Conservation (phyloP, 2,329 filamentous ascomycete species). For the Cercospora sp. region DNA sequence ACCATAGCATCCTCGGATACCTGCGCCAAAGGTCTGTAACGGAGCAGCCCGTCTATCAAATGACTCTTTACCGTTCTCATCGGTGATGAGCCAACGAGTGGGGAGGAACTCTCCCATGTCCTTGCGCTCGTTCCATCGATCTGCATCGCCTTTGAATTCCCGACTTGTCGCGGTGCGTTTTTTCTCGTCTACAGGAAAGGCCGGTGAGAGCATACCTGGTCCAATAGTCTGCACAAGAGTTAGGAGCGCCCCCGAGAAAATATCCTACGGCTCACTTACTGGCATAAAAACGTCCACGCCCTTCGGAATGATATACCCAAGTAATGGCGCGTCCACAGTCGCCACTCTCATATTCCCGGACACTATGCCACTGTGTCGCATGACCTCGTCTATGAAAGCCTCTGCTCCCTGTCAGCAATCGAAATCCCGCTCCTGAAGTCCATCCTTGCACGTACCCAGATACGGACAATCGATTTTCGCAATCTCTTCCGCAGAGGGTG, state of each 20-base stretch:
- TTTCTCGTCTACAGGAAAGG: not conserved
- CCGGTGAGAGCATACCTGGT: not conserved
- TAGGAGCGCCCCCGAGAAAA: not conserved
- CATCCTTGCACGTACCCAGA: not conserved
- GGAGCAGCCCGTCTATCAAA: constrained; percentile 14
- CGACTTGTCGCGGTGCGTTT: not conserved
- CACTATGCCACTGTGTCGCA: not conserved
- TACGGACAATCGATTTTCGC: not conserved
- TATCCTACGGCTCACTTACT: not conserved
- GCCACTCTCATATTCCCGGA: constrained; percentile 12
- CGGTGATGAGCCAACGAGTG: not conserved
- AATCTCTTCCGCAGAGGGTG: constrained; percentile 2
- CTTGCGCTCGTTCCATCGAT: not conserved
- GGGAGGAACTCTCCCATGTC: constrained; percentile 9
- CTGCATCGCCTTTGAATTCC: not conserved
- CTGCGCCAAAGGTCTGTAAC: constrained; percentile 10
- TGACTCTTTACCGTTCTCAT: not conserved
- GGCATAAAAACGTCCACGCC: constrained; percentile 10
- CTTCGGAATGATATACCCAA: constrained; percentile 11
- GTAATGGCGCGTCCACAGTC: not conserved
- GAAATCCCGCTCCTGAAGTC: not conserved
- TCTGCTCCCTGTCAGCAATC: not conserved
- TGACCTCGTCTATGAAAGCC: constrained; percentile 11
- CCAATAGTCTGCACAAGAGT: not conserved
- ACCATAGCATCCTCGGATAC: constrained; percentile 10